Conservation (phyloP, 768 basidiomycete species). For the Pisolithus sp. region DNA sequence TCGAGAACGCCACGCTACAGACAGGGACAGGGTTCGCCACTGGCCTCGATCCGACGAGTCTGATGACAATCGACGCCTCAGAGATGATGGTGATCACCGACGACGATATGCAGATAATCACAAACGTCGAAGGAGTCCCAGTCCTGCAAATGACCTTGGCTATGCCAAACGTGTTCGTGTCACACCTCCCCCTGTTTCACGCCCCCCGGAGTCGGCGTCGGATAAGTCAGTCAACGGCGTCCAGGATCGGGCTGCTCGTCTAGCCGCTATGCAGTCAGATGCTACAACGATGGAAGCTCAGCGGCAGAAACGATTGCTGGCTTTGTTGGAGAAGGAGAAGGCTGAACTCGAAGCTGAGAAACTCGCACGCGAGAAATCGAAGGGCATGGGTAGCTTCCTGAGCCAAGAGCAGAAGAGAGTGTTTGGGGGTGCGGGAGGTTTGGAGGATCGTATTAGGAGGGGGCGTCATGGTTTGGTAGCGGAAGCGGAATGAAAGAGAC, state of each 20-base stretch:
- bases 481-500: conserved; percentile 32
- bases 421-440: conserved; percentile 68
- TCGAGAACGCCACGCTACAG: background rate
- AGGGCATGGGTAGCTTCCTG: conserved; percentile 77
- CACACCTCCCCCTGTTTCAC: conserved; percentile 29
- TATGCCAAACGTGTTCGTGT: conserved; percentile 47
- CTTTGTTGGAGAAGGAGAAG: conserved; percentile 69
- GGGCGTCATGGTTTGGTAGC: conserved; percentile 67
- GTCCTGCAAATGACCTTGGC: conserved; percentile 13
- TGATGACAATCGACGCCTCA: conserved; percentile 34
- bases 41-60: conserved; percentile 52
- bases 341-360: conserved; percentile 72
- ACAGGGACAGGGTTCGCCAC: conserved; percentile 26
- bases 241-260: conserved; percentile 70
- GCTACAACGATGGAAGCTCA: conserved; percentile 63
- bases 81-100: conserved; percentile 16
- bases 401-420: conserved; percentile 80
- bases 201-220: conserved; percentile 8
- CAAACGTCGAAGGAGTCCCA: conserved; percentile 35
- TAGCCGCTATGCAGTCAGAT: conserved; percentile 82
- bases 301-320: conserved; percentile 64
- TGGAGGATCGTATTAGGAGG: conserved; percentile 73
- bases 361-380: conserved; percentile 57
- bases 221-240: conserved; percentile 17
- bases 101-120: conserved; percentile 29